These are phyloP conservation scores for Collybiopsis luxurians DNA, from an alignment of 768 basidiomycete genomes.

Conservation along the genomic window DNA sequence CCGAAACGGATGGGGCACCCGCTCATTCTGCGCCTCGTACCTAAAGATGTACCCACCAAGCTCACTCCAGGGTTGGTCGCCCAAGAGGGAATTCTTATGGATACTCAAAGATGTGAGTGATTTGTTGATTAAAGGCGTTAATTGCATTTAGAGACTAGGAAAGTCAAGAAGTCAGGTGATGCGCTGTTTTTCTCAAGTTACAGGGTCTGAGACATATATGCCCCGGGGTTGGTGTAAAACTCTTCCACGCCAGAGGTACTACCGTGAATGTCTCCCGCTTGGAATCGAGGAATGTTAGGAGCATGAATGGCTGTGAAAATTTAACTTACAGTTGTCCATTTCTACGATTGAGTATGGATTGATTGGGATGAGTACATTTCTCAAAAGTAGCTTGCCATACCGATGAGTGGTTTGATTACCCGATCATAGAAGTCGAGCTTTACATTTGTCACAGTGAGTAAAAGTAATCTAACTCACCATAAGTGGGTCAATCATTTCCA, in stretches of 20 bases:
- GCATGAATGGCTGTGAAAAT: not conserved
- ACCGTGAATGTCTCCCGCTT: slow-evolving; percentile 31
- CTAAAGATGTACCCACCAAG: slow-evolving; percentile 34
- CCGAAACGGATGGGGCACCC: not conserved
- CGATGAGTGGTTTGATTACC: too few relatives aligned
- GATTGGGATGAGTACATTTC: too few relatives aligned
- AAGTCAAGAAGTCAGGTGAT: too few relatives aligned
- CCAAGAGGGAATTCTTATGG: slow-evolving; percentile 32
- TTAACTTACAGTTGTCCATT: slow-evolving; percentile 16
- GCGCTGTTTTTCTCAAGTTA: too few relatives aligned
- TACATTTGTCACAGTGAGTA: too few relatives aligned
- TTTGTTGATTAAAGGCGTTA: slow-evolving; percentile 31
- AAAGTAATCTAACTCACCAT: too few relatives aligned
- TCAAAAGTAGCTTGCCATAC: too few relatives aligned
- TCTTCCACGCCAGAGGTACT: slow-evolving; percentile 26
- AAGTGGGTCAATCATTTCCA: too few relatives aligned
- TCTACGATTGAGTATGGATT: slow-evolving; percentile 11
- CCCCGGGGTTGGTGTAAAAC: slow-evolving; percentile 29
- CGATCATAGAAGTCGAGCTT: too few relatives aligned
- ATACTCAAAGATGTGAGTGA: slow-evolving; percentile 32
- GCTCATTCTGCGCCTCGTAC: slow-evolving; percentile 36
- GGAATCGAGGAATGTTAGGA: slow-evolving; percentile 27
- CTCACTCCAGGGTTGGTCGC: slow-evolving; percentile 33
- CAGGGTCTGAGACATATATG: too few relatives aligned
- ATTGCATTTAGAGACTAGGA: slow-evolving; percentile 25